Conservation (phyloP, 208 protist genomes). For the Wallacemonas sp. region DNA sequence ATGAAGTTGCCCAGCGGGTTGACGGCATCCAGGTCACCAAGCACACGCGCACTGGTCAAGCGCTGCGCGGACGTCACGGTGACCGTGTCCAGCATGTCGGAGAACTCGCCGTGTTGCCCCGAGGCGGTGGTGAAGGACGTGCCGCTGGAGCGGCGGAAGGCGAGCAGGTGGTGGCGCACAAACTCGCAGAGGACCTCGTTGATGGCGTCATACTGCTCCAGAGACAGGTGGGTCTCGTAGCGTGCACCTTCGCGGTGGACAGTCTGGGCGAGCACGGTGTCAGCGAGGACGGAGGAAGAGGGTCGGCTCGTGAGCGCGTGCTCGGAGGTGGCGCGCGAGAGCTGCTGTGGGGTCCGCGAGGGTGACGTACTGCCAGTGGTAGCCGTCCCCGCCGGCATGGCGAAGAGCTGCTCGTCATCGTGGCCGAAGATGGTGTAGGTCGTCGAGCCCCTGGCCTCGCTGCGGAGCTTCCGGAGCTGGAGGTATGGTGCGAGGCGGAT, state of each 20-base stretch:
- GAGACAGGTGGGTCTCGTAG: constrained; percentile 2
- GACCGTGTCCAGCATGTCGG: constrained; percentile 57
- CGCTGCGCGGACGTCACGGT: neutral
- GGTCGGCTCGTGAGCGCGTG: too few relatives aligned
- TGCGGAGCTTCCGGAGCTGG: constrained; percentile 2
- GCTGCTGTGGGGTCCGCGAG: too few relatives aligned
- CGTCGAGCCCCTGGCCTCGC: neutral
- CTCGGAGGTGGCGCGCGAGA: too few relatives aligned
- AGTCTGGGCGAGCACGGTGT: too few relatives aligned
- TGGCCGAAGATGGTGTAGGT: neutral
- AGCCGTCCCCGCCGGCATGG: neutral
- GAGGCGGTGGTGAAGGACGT: constrained; percentile 56
- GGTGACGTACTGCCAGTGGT: neutral
- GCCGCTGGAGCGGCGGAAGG: constrained; percentile 48
- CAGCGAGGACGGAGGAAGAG: too few relatives aligned
- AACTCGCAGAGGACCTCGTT: constrained; percentile 36
- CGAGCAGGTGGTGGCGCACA: constrained; percentile 65
- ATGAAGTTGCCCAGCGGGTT: constrained; percentile 17
- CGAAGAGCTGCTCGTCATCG: constrained; percentile 6
- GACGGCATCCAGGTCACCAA: constrained; percentile 12
- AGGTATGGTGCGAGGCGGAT: constrained; percentile 18
- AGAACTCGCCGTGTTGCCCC: constrained; percentile 69
- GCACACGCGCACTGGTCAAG: neutral
- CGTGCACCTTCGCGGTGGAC: neutral
- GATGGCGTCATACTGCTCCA: constrained; percentile 19